Evolutionary conservation across 192 early-diverging fungal genomes (phyloP).

Genomic region (Coemansia sp.): DNA sequence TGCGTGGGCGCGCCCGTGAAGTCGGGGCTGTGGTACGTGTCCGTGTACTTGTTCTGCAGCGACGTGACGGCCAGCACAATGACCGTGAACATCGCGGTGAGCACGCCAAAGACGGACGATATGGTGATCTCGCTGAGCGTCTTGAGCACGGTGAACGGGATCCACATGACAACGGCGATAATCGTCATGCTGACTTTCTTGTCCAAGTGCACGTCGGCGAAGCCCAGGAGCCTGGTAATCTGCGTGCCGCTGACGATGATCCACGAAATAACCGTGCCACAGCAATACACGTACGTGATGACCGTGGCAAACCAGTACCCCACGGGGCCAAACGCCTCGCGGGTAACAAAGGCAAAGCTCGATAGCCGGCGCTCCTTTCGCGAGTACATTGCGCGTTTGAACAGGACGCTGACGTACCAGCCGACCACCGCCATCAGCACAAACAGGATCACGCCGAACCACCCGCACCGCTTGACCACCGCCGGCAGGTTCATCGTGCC

Average conservation of each 20-base stretch:
- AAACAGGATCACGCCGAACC: slow-evolving; percentile 73
- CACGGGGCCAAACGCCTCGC: slow-evolving; percentile 63
- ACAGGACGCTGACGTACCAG: slow-evolving; percentile 70
- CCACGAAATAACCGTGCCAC: slow-evolving; percentile 69
- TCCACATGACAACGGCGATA: slow-evolving; percentile 58
- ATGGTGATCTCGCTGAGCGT: slow-evolving; percentile 78
- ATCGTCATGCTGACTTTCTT: slow-evolving; percentile 66
- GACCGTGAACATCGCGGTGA: slow-evolving; percentile 64
- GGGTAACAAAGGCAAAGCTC: slow-evolving; percentile 64
- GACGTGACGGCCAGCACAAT: slow-evolving; percentile 46
- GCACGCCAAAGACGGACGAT: slow-evolving; percentile 70
- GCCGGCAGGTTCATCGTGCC: slow-evolving; percentile 81
- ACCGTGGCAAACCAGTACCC: slow-evolving; percentile 61
- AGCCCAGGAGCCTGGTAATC: slow-evolving; percentile 57
- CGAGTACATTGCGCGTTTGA: slow-evolving; percentile 70
- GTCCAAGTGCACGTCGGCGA: slow-evolving; percentile 40
- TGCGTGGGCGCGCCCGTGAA: slow-evolving; percentile 41
- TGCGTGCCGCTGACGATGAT: slow-evolving; percentile 77
- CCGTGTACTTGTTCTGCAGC: slow-evolving; percentile 42
- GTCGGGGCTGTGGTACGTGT: slow-evolving; percentile 33
- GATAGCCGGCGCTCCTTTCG: slow-evolving; percentile 59
- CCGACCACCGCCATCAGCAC: slow-evolving; percentile 68
- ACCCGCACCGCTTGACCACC: slow-evolving; percentile 70
- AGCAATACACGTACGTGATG: slow-evolving; percentile 57
- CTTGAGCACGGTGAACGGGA: slow-evolving; percentile 79